Evolutionary conservation across 352 stramenopile genomes (phyloP), one percentile per base, ranked within the genome.

Genomic region (Bremia lactucae): DNA sequence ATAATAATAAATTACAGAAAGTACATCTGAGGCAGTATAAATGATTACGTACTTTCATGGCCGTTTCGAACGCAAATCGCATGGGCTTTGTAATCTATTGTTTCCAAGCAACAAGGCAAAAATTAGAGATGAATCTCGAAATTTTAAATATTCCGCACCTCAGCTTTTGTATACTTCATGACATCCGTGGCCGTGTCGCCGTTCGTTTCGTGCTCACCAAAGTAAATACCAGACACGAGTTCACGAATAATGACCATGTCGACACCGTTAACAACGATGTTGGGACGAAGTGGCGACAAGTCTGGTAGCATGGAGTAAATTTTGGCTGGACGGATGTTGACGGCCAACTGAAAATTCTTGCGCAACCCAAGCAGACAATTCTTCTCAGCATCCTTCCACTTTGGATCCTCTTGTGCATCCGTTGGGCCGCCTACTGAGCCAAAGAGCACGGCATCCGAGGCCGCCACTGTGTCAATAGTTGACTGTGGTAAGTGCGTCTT

Each of bases 241-340:
- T 99, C 96, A 36, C 95, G 87, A 21, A 99, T 95, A 47, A 98
- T 96, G 65, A 99, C 97, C 67, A 99, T 96, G 76, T 98, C 94
- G 6, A 98, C 91, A 23, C 94, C 93, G 48, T 71, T 73, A 14
- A 92, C 87, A 24, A 98, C 90, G 55, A 99, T 83, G 60, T 97
- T 96, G 11, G 75, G 85, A 72, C 98, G 98, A 9, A 99, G 76
- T 3, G 95, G 96, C 9, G 91, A 98, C 13, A 97, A 79, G 55
- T 97, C 91, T 39, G 97, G 87, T 42, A 99, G 76, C 76, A 98
- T 96, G 22, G 87, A 86, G 49, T 98, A 94, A 42, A 98, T 97
- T 71, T 98, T 98, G 40, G 95, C 95, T 15, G 96, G 96, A 14
- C 96, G 85, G 37, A 99, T 87, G 68, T 99, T 99, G 25, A 97